Percentiles rank a stretch among this genome's conserved stretches.
phyloP scores from a whole-genome alignment of 2,329 filamentous ascomycete genomes.

The Orbilia brochopaga region DNA sequence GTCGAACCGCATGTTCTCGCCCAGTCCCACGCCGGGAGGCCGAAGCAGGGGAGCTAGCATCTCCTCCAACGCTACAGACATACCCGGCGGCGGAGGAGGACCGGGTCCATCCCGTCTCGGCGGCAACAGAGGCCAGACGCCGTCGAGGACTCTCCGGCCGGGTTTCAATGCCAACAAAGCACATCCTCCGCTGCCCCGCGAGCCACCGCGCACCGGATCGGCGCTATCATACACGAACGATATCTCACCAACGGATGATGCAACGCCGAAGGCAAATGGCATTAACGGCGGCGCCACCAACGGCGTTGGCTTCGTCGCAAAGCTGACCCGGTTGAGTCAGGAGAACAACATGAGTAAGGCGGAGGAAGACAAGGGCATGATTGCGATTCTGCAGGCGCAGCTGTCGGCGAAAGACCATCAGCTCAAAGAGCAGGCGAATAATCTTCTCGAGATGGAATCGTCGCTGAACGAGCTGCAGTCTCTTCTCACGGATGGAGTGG shows the following conservation, averaged over 20 bases:
- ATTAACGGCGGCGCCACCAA: not conserved
- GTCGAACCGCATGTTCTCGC: constrained; percentile 53
- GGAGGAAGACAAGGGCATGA: constrained; percentile 68
- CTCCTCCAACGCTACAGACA: constrained; percentile 53
- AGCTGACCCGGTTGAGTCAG: constrained; percentile 55
- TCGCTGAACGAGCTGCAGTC: constrained; percentile 80
- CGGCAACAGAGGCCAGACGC: constrained; percentile 15
- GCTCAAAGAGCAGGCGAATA: constrained; percentile 83
- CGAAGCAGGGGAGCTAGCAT: constrained; percentile 50
- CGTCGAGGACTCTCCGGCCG: constrained; percentile 16
- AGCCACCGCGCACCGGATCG: constrained; percentile 21
- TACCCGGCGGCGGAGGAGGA: constrained; percentile 57
- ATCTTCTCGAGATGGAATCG: constrained; percentile 85
- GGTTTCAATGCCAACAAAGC: constrained; percentile 33
- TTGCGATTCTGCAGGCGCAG: constrained; percentile 73
- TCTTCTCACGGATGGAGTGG: constrained; percentile 63
- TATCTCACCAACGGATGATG: constrained; percentile 23
- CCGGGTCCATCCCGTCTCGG: not conserved
- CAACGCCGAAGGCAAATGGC: constrained; percentile 28
- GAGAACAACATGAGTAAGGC: constrained; percentile 52
- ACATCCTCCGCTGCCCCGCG: constrained; percentile 9
- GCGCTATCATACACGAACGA: constrained; percentile 37
- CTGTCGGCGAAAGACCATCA: constrained; percentile 85
- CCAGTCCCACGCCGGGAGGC: constrained; percentile 53
- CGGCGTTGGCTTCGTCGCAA: constrained; percentile 26